Evolutionary conservation across 2,329 filamentous ascomycete genomes (phyloP).

Genomic region (Ascochyta koolunga): DNA sequence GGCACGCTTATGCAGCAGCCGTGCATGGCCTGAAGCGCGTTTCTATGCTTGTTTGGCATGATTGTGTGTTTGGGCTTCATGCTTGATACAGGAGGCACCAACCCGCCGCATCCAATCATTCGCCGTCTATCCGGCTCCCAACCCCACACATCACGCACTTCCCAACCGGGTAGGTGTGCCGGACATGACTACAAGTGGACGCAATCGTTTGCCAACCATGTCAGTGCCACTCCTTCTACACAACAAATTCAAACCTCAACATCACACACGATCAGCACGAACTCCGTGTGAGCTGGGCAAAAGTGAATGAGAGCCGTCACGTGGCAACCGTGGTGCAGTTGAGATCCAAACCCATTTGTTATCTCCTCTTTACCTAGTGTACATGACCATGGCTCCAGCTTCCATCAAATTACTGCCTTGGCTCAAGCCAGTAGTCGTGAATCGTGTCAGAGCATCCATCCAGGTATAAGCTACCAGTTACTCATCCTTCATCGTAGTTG

Average conservation of each 20-base stretch:
- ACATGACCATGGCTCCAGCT: conserved; percentile 2
- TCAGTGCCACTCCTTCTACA: background rate
- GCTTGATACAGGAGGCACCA: background rate
- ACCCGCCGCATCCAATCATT: background rate
- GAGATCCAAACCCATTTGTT: conserved; percentile 3
- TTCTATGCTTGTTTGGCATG: background rate
- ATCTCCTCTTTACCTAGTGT: background rate
- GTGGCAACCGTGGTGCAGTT: background rate
- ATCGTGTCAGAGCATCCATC: background rate
- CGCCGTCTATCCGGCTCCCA: background rate
- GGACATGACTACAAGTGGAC: background rate
- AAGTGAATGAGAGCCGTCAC: background rate
- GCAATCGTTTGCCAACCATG: too few relatives aligned
- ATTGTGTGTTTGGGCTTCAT: background rate
- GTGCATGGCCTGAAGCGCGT: background rate
- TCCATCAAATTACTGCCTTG: background rate
- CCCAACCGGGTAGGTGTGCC: conserved; percentile 5
- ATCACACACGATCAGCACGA: background rate
- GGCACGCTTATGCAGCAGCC: background rate
- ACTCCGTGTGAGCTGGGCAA: too few relatives aligned
- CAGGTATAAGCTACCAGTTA: conserved; percentile 3
- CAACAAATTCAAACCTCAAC: background rate
- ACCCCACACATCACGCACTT: conserved; percentile 5
- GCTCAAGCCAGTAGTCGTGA: background rate
- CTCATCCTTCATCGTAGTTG: background rate